Evolutionary conservation across 2,329 filamentous ascomycete species (phyloP).

Genomic region (Immersiporthe knoxdaviesiana): DNA sequence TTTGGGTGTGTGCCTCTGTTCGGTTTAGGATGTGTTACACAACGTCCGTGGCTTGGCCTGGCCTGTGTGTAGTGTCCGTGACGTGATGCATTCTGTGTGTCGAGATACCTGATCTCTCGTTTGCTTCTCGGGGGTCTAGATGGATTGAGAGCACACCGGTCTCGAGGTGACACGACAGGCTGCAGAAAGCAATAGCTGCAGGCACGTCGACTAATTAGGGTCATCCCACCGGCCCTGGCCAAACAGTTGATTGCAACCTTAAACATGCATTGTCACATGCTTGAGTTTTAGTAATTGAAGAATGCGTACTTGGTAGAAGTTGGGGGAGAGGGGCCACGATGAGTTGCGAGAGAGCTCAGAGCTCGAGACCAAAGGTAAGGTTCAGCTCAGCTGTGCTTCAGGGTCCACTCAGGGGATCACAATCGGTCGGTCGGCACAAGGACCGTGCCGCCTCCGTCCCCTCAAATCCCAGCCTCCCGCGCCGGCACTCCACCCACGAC

Average conservation of each 20-base stretch:
- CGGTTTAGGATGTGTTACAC: slow-evolving; percentile 16
- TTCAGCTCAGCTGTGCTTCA: too few relatives aligned
- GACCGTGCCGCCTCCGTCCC: too few relatives aligned
- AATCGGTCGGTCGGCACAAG: too few relatives aligned
- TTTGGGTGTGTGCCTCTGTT: too few relatives aligned
- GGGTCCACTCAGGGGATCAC: too few relatives aligned
- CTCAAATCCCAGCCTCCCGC: too few relatives aligned
- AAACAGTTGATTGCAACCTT: too few relatives aligned
- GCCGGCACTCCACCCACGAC: too few relatives aligned
- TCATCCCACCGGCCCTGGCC: neutral
- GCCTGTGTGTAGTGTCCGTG: neutral
- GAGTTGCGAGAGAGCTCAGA: too few relatives aligned
- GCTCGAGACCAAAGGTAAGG: too few relatives aligned
- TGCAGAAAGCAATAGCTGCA: neutral
- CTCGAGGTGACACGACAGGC: neutral
- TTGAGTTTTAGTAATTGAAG: neutral
- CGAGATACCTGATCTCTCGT: neutral
- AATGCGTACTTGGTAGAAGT: too few relatives aligned
- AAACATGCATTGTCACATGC: neutral
- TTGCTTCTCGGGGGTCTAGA: neutral
- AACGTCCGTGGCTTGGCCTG: slow-evolving; percentile 6
- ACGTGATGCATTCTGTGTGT: neutral
- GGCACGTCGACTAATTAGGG: neutral
- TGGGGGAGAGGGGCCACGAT: too few relatives aligned
- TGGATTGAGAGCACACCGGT: neutral